A percentile compares a stretch with the other conserved stretches of the same genome.
phyloP scores from a whole-genome alignment of 2,329 filamentous ascomycete genomes.

The Huntiella omanensis region DNA sequence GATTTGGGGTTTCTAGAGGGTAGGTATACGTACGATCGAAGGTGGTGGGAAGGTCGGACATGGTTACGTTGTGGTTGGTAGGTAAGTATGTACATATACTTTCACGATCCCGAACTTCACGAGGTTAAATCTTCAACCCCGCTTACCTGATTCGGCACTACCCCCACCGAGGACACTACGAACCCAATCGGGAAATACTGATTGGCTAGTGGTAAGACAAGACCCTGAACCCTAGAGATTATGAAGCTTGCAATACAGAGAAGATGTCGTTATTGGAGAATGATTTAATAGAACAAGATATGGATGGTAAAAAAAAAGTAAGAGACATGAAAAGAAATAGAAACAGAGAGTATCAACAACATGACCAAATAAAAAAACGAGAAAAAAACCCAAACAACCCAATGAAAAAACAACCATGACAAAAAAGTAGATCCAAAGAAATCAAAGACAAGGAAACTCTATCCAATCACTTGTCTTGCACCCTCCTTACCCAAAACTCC shows the following conservation, averaged over 20 bases:
- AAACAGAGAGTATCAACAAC: neutral
- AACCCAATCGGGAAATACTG: no score
- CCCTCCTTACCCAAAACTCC: constrained; percentile 92
- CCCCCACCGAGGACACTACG: no score
- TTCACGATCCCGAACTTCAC: no score
- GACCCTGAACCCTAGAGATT: no score
- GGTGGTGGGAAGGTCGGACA: constrained; percentile 35
- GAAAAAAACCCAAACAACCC: neutral
- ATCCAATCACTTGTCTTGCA: constrained; percentile 62
- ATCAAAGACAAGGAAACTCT: constrained; percentile 11
- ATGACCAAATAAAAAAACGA: neutral
- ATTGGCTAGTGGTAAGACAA: neutral
- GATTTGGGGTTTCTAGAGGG: constrained; percentile 1
- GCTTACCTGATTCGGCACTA: no score
- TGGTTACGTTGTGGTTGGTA: constrained; percentile 13
- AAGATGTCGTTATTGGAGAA: neutral
- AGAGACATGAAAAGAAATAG: neutral
- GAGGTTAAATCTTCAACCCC: no score
- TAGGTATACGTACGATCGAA: constrained; percentile 33
- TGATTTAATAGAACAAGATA: neutral
- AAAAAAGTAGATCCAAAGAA: neutral
- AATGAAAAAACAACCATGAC: neutral
- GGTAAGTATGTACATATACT: no score
- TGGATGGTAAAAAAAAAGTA: neutral
- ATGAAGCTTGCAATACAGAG: no score